These are phyloP conservation scores for Kuraishia piskuri DNA, from an alignment of 805 yeast genomes.

Conservation along the genomic window DNA sequence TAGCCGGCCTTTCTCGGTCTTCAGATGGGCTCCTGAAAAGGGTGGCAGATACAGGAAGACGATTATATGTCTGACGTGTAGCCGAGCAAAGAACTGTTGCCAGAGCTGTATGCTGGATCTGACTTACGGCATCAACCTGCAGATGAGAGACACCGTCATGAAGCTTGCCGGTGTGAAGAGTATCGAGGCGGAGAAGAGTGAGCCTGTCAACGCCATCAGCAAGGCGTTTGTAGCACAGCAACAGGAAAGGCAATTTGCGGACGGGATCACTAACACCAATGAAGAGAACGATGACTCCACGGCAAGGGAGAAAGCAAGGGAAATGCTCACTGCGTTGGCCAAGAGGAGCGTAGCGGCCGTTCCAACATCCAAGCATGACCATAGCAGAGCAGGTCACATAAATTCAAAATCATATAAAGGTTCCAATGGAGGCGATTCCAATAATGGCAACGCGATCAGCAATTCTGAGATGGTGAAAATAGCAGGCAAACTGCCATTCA, in stretches of 20 bases:
- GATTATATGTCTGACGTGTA: constrained; percentile 70
- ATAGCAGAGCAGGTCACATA: not conserved
- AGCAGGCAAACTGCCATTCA: constrained; percentile 57
- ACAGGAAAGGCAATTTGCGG: constrained; percentile 15
- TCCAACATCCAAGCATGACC: not conserved
- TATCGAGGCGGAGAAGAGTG: constrained; percentile 24
- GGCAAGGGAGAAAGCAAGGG: constrained; percentile 33
- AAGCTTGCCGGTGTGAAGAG: constrained; percentile 47
- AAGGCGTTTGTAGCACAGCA: constrained; percentile 49
- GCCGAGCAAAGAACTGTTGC: constrained; percentile 74
- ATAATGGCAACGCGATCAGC: constrained; percentile 7
- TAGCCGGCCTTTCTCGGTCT: constrained; percentile 76
- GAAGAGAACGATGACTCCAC: constrained; percentile 13
- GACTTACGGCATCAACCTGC: constrained; percentile 71
- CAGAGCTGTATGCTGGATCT: constrained; percentile 83
- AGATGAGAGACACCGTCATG: constrained; percentile 72
- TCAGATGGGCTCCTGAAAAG: constrained; percentile 53
- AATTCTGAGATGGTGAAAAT: constrained; percentile 41
- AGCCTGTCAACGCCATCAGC: constrained; percentile 44
- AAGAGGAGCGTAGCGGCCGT: constrained; percentile 7
- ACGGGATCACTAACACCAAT: constrained; percentile 5
- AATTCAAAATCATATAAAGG: not conserved
- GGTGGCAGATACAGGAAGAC: constrained; percentile 48
- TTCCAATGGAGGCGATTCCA: not conserved
- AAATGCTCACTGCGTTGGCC: constrained; percentile 43